Evolutionary conservation across 2,329 filamentous ascomycete genomes (phyloP), one percentile per base, ranked within the genome.

Genomic region (Talaromyces sp.): DNA sequence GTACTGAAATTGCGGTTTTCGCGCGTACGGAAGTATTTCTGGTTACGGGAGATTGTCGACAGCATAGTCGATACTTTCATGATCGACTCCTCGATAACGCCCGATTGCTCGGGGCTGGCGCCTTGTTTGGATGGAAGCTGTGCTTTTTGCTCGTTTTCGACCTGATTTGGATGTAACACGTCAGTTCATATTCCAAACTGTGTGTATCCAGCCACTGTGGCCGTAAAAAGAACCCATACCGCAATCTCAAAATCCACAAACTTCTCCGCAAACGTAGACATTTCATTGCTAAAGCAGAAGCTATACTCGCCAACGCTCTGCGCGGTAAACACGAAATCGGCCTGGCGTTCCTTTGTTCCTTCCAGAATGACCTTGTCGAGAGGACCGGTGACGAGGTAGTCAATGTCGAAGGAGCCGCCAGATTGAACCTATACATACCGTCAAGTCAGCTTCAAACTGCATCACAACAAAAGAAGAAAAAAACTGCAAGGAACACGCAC

Each of bases 1-100:
- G 95, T 99, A 81, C 91, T 96, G 80, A 99, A 98, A 81, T 99
- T 99, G 65, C 95, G 87, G 84, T 99, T 99, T 83, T 99, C 95
- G 68, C 95, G 88, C 2, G 95, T 99, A 65, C 96, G 90, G 87
- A 99, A 99, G 83, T 99, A 99, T 77, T 99, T 99, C 74, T 99
- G 95, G 82, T 96, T 97, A 72, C 95, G 87, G 50, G 91, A 92
- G 73, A 99, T 95, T 65, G 93, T 97, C 14, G 92, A 96, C 57
- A 99, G 82, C 74, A 96, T 92, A 66, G 91, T 89, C 12, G 92
- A 96, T 64, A 99, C 85, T 82, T 96, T 97, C 82, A 95, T 92
- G 70, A 98, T 90, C 47, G 92, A 94, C 80, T 99, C 94, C 76
- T 98, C 94, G 56, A 99, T 84, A 7, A 87, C 86, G 54, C 88